Percentiles rank a stretch among this genome's conserved stretches.
phyloP scores from a whole-genome alignment of 805 yeast genomes.

The Yamadazyma paraphyllophila region DNA sequence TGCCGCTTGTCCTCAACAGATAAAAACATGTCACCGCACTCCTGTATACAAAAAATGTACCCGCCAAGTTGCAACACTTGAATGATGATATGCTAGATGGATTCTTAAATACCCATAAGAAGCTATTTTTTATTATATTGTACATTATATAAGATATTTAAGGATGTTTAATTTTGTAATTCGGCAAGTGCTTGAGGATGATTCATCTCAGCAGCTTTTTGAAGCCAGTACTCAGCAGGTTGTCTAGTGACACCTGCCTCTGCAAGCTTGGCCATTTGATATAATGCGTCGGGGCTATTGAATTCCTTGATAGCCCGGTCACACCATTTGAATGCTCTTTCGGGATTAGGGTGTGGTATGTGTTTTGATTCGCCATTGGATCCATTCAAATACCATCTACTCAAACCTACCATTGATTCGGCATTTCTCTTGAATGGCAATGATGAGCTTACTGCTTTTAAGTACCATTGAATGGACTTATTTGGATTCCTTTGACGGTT shows the following conservation, averaged over 20 bases:
- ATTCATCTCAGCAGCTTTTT: conserved; percentile 35
- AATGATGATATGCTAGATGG: too few species aligned
- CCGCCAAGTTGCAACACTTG: too few species aligned
- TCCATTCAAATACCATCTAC: conserved; percentile 41
- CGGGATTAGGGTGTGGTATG: conserved; percentile 35
- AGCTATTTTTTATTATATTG: background rate
- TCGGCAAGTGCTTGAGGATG: conserved; percentile 27
- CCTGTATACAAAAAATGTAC: background rate
- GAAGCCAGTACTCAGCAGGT: conserved; percentile 30
- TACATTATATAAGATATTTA: background rate
- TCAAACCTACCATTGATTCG: conserved; percentile 45
- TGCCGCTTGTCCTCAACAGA: background rate
- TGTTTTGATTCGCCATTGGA: conserved; percentile 32
- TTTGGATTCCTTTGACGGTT: conserved; percentile 36
- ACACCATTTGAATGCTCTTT: conserved; percentile 42
- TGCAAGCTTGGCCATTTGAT: conserved; percentile 38
- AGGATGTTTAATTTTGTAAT: conserved; percentile 4
- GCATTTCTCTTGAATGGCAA: conserved; percentile 40
- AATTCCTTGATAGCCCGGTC: conserved; percentile 42
- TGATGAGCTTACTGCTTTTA: conserved; percentile 41
- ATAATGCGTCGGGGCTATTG: conserved; percentile 37
- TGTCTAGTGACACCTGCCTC: conserved; percentile 32
- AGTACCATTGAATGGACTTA: conserved; percentile 46
- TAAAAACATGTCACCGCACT: background rate
- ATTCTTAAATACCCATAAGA: background rate